Conservation (phyloP, 2,329 filamentous ascomycete species). For the Alternaria dauci region DNA sequence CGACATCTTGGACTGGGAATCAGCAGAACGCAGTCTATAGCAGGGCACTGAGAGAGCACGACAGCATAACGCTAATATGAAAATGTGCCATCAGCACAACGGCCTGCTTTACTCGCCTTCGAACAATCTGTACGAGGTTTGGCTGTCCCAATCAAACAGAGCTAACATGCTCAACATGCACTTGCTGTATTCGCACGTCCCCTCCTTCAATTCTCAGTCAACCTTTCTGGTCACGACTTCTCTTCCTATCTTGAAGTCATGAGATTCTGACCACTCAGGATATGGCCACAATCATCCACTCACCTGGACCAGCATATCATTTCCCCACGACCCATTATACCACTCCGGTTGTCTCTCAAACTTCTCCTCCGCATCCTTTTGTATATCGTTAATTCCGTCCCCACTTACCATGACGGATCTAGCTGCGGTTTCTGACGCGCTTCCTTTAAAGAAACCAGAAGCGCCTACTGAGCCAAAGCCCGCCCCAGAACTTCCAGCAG, state of each 20-base stretch:
- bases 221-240: conserved; percentile 6
- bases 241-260: not conserved
- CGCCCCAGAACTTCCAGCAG: not conserved
- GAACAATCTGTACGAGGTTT: not conserved
- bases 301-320: conserved; percentile 3
- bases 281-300: conserved; percentile 5
- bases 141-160: not conserved
- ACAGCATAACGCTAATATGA: not conserved
- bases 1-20: not conserved
- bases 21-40: not conserved
- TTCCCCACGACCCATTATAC: not conserved
- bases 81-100: not conserved
- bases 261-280: not conserved
- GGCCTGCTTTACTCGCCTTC: no score
- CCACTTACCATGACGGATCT: conserved; percentile 1
- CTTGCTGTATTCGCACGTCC: not conserved
- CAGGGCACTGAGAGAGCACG: not conserved
- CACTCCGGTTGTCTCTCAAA: not conserved
- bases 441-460: not conserved
- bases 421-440: not conserved
- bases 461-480: not conserved
- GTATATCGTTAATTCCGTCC: conserved; percentile 1
- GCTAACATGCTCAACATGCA: not conserved
- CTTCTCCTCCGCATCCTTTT: not conserved
- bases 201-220: not conserved